Percentiles rank a stretch among this genome's conserved stretches.
Evolutionary conservation across 352 stramenopile species (phyloP).

Genomic region (Aphanomyces cochlioides): DNA sequence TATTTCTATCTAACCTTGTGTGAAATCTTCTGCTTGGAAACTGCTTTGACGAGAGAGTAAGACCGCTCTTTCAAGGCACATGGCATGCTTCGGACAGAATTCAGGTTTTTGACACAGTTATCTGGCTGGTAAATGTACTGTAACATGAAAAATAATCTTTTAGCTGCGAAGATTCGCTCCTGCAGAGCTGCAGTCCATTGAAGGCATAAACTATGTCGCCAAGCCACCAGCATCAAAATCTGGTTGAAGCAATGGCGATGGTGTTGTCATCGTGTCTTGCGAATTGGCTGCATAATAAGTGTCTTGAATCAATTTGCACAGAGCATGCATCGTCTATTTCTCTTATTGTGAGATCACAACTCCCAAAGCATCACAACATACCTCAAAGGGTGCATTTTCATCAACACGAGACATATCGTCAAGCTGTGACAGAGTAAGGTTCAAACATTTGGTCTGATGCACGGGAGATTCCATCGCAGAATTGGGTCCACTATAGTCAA

Average conservation of each 20-base stretch:
- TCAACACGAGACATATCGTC: not conserved
- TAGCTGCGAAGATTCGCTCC: too few relatives aligned
- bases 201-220: too few relatives aligned
- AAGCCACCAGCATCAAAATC: too few relatives aligned
- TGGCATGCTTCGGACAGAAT: too few relatives aligned
- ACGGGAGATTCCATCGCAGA: not conserved
- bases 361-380: not conserved
- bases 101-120: too few relatives aligned
- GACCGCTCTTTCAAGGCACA: too few relatives aligned
- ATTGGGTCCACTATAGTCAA: conserved; percentile 19
- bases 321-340: conserved; percentile 11
- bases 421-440: conserved; percentile 1
- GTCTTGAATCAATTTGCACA: conserved; percentile 9
- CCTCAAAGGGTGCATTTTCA: conserved; percentile 10
- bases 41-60: too few relatives aligned
- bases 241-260: not conserved
- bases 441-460: conserved; percentile 5
- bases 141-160: too few relatives aligned
- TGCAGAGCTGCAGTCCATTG: too few relatives aligned
- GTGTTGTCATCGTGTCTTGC: conserved; percentile 14
- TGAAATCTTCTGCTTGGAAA: too few relatives aligned
- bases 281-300: not conserved
- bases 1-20: too few relatives aligned
- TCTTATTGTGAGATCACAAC: not conserved
- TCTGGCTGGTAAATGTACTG: too few relatives aligned